Evolutionary conservation across 2,329 filamentous ascomycete genomes (phyloP).

Genomic region (Diaporthe sp.): DNA sequence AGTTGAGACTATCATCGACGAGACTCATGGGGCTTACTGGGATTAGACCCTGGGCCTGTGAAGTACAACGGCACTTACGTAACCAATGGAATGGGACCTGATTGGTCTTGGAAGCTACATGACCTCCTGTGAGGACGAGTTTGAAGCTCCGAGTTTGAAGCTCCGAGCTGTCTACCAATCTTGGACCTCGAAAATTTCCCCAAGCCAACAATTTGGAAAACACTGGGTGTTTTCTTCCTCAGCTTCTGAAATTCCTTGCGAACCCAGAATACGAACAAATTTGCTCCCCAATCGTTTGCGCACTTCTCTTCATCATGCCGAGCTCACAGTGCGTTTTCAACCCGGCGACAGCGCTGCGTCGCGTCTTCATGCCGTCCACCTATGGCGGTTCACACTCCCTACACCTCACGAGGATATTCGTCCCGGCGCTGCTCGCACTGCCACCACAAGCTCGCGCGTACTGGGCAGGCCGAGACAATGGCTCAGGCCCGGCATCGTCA

Average conservation of each 20-base stretch:
- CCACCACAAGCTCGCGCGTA: constrained; percentile 26
- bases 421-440: constrained; percentile 34
- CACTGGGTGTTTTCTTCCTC: neutral
- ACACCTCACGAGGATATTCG: constrained; percentile 37
- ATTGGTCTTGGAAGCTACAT: constrained; percentile 32
- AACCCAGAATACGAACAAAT: neutral
- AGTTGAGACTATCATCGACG: neutral
- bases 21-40: neutral
- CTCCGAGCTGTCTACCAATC: constrained; percentile 17
- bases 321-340: constrained; percentile 55
- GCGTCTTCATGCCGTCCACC: constrained; percentile 58
- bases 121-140: constrained; percentile 30
- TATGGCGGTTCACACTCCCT: constrained; percentile 40
- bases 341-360: constrained; percentile 59
- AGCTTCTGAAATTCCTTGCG: neutral
- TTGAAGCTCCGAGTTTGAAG: constrained; percentile 32
- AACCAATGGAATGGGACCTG: neutral
- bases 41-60: neutral
- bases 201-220: neutral
- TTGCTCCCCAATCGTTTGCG: neutral
- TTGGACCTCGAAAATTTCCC: constrained; percentile 27
- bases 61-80: constrained; percentile 21
- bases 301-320: constrained; percentile 50
- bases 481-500: neutral
- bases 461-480: constrained; percentile 17